Percentiles rank a stretch among this genome's conserved stretches.
Evolutionary conservation across 2,329 filamentous ascomycete genomes (phyloP).

Genomic region (Fusarium sp.): DNA sequence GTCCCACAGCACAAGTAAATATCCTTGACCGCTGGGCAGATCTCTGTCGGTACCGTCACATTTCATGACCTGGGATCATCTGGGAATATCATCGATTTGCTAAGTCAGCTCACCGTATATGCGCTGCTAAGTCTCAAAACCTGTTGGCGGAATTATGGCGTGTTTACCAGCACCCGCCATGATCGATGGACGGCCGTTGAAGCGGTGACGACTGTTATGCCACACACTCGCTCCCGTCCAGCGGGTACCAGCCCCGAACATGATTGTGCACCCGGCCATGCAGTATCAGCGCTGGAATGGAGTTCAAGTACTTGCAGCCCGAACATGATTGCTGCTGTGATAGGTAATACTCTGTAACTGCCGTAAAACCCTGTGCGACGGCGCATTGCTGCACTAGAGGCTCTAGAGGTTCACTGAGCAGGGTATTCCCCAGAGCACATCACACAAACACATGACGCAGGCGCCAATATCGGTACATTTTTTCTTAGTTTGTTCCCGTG

Average conservation of each 20-base stretch:
- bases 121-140: neutral
- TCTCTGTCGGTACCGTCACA: neutral
- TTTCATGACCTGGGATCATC: neutral
- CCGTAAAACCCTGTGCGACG: constrained; percentile 25
- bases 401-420: constrained; percentile 21
- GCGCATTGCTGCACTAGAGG: constrained; percentile 12
- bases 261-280: neutral
- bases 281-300: neutral
- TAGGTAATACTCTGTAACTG: constrained; percentile 1
- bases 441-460: constrained; percentile 7
- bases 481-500: constrained; percentile 2
- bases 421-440: constrained; percentile 11
- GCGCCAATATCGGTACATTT: constrained; percentile 33
- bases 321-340: constrained; percentile 10
- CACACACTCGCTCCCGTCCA: neutral
- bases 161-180: neutral
- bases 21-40: constrained; percentile 17
- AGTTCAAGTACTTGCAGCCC: neutral
- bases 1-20: neutral
- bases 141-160: constrained; percentile 4
- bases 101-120: constrained; percentile 3
- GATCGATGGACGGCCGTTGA: neutral
- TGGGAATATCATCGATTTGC: neutral
- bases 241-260: neutral
- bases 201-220: constrained; percentile 16